A percentile compares a stretch with the other conserved stretches of the same genome.
Evolutionary conservation across 1,139 yeast genomes (phyloP).

Genomic region (Pichia sp.): DNA sequence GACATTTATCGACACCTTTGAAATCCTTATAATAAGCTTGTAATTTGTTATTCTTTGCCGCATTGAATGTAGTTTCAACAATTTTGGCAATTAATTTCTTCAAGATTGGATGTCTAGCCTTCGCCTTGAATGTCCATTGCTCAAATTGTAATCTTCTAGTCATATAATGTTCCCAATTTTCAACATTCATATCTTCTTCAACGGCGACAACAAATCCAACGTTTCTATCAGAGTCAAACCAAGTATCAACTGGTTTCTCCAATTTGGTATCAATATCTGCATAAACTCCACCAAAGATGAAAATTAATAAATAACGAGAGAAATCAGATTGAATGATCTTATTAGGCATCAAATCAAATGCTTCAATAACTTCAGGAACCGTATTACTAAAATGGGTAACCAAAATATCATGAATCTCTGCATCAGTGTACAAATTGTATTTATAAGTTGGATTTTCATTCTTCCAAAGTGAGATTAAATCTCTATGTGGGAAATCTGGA

Average conservation of each 20-base stretch:
- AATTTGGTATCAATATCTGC: constrained; percentile 44
- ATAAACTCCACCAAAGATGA: constrained; percentile 50
- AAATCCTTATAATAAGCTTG: constrained; percentile 26
- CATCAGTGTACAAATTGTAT: constrained; percentile 59
- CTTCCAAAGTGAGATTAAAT: constrained; percentile 40
- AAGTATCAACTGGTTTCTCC: constrained; percentile 27
- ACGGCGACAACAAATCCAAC: constrained; percentile 28
- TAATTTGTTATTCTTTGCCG: constrained; percentile 28
- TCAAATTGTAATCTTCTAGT: constrained; percentile 37
- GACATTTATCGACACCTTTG: constrained; percentile 26
- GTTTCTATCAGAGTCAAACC: constrained; percentile 33
- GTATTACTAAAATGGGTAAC: constrained; percentile 24
- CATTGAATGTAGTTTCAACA: constrained; percentile 39
- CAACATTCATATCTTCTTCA: constrained; percentile 28
- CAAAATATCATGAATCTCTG: constrained; percentile 26
- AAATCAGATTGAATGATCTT: constrained; percentile 49
- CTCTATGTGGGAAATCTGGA: constrained; percentile 48
- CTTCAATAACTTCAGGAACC: constrained; percentile 44
- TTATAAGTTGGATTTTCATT: constrained; percentile 54
- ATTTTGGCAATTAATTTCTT: constrained; percentile 47
- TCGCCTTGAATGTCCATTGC: constrained; percentile 39
- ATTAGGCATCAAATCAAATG: constrained; percentile 47
- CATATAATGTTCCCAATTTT: constrained; percentile 30
- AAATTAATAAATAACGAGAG: constrained; percentile 44
- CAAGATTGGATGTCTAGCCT: constrained; percentile 49